A percentile compares a stretch with the other conserved stretches of the same genome.
Conservation (phyloP, 2,329 filamentous ascomycete species). For the Colletotrichum liaoningense region DNA sequence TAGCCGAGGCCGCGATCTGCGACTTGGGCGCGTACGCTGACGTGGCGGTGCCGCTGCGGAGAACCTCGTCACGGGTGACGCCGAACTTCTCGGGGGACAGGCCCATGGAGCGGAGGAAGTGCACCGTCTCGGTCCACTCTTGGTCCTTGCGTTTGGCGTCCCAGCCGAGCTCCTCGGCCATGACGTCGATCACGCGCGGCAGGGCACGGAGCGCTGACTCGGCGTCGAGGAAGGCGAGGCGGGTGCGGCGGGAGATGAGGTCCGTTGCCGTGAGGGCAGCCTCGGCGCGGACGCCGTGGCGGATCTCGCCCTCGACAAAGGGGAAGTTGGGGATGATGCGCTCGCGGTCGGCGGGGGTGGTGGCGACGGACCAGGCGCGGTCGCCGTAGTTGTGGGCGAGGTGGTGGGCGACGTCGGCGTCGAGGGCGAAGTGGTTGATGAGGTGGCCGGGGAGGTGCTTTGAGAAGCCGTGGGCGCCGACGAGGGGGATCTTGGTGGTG, state of each 20-base stretch:
- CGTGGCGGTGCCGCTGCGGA: slow-evolving; percentile 29
- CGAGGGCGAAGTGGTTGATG: slow-evolving; percentile 46
- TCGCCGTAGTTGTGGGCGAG: slow-evolving; percentile 56
- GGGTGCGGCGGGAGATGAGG: slow-evolving; percentile 76
- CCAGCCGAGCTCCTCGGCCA: slow-evolving; percentile 78
- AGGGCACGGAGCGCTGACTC: slow-evolving; percentile 77
- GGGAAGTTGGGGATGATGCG: slow-evolving; percentile 76
- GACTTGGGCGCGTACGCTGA: slow-evolving; percentile 17
- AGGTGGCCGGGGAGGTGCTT: slow-evolving; percentile 47
- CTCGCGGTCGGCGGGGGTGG: slow-evolving; percentile 52
- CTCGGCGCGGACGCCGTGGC: slow-evolving; percentile 78
- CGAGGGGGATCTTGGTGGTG: slow-evolving; percentile 78
- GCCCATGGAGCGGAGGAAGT: slow-evolving; percentile 59
- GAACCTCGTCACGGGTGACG: slow-evolving; percentile 44
- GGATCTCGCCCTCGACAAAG: slow-evolving; percentile 79
- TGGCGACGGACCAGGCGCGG: slow-evolving; percentile 78
- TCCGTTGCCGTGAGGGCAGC: slow-evolving; percentile 80
- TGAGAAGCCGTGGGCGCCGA: slow-evolving; percentile 80
- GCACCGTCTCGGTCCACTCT: slow-evolving; percentile 64
- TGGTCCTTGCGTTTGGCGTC: slow-evolving; percentile 65
- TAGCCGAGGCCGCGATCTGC: not conserved
- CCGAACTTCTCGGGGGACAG: slow-evolving; percentile 43
- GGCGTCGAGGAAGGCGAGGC: slow-evolving; percentile 81
- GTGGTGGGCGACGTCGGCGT: slow-evolving; percentile 54
- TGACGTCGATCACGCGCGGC: slow-evolving; percentile 77